Evolutionary conservation across 1,284 basidiomycete species (phyloP).

Genomic region (Leccinum pachyderme): DNA sequence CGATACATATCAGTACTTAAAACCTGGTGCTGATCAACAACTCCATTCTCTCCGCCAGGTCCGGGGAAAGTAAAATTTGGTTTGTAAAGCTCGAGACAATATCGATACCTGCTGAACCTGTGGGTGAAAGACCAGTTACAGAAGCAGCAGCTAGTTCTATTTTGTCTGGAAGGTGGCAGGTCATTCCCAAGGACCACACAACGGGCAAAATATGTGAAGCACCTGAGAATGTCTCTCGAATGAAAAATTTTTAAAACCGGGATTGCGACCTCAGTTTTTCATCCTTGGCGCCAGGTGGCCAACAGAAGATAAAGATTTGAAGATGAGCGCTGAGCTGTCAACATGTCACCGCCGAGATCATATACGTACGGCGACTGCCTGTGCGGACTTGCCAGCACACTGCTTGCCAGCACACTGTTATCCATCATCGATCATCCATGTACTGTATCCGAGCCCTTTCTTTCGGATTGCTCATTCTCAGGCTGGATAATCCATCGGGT

Average conservation of each 20-base stretch:
- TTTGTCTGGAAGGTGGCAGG: not conserved
- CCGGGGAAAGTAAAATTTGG: not conserved
- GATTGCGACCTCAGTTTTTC: no score
- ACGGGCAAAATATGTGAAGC: not conserved
- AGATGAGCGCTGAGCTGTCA: not conserved
- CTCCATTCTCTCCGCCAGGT: not conserved
- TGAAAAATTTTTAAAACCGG: no score
- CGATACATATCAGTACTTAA: not conserved
- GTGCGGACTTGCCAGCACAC: not conserved
- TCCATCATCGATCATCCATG: no score
- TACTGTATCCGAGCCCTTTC: no score
- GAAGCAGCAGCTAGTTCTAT: not conserved
- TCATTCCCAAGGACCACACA: not conserved
- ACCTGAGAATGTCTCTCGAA: fast-evolving
- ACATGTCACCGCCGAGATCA: not conserved
- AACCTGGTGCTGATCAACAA: not conserved
- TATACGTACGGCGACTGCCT: not conserved
- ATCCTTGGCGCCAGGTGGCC: not conserved
- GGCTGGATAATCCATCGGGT: no score
- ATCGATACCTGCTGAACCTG: no score
- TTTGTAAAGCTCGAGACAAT: not conserved
- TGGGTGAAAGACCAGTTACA: not conserved
- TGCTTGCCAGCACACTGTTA: no score
- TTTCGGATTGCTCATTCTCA: no score
- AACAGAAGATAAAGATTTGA: no score